These are phyloP conservation scores for Solioccasus polychromus DNA, from an alignment of 768 basidiomycete genomes.

Conservation along the genomic window DNA sequence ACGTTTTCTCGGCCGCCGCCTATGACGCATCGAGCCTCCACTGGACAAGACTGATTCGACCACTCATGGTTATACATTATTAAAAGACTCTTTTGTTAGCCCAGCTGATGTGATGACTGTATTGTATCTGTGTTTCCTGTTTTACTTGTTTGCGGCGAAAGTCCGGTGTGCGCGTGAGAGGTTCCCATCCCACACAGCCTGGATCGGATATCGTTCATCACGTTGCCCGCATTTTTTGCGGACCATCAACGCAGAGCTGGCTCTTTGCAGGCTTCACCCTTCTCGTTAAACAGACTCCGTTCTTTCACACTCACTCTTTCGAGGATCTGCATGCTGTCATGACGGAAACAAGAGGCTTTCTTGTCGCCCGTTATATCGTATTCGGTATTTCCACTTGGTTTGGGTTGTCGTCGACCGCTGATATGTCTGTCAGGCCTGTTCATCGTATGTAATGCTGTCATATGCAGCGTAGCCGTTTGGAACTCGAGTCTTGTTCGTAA, in stretches of 20 bases:
- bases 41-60: conserved; percentile 9
- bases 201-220: conserved; percentile 5
- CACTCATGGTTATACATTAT: conserved; percentile 30
- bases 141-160: conserved; percentile 15
- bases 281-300: conserved; percentile 34
- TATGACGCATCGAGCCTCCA: conserved; percentile 4
- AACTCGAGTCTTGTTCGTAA: conserved; percentile 51
- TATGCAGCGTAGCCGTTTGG: conserved; percentile 67
- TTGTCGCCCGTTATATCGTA: conserved; percentile 53
- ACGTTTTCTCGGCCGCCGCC: conserved; percentile 41
- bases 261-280: conserved; percentile 19
- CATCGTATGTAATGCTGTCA: conserved; percentile 61
- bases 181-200: conserved; percentile 22
- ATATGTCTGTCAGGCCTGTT: conserved; percentile 45
- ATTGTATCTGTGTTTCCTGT: conserved; percentile 16
- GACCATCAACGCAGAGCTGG: conserved; percentile 25
- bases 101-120: conserved; percentile 18
- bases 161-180: neutral
- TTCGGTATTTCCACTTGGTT: conserved; percentile 43
- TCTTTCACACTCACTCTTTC: conserved; percentile 2
- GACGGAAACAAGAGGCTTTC: conserved; percentile 45
- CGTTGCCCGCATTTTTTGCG: conserved; percentile 8
- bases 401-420: neutral
- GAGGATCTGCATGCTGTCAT: conserved; percentile 28
- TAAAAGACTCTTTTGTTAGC: conserved; percentile 3